Percentiles rank a stretch among this genome's conserved stretches.
These are phyloP conservation scores for Diaporthe australafricana DNA, from an alignment of 2,329 filamentous ascomycete genomes.

Conservation along the genomic window DNA sequence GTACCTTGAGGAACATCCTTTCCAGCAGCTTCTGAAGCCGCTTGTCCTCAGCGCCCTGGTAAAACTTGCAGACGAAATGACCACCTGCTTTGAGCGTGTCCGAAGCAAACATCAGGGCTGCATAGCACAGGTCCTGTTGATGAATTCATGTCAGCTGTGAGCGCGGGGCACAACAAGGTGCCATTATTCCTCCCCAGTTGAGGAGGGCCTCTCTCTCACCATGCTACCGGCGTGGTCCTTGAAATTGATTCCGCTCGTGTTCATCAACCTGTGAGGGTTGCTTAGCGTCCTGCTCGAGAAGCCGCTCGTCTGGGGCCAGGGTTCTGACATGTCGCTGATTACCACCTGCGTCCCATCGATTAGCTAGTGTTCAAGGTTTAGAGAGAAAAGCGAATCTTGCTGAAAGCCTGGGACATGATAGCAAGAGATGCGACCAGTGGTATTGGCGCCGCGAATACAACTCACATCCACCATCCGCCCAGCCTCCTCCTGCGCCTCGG, in stretches of 20 bases:
- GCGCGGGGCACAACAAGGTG: background rate
- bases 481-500: constrained; percentile 50
- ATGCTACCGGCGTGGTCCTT: constrained; percentile 94
- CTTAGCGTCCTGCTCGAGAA: constrained; percentile 90
- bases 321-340: constrained; percentile 98
- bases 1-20: constrained; percentile 81
- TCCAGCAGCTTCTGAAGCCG: constrained; percentile 79
- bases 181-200: background rate
- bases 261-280: constrained; percentile 99
- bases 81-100: constrained; percentile 86
- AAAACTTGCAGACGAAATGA: constrained; percentile 97
- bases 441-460: constrained; percentile 31
- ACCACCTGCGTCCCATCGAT: constrained; percentile 70
- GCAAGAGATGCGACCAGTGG: background rate
- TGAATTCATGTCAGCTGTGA: background rate
- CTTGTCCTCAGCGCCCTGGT: constrained; percentile 90
- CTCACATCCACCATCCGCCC: constrained; percentile 79
- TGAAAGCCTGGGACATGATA: background rate
- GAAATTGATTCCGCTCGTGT: constrained; percentile 89
- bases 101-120: constrained; percentile 86
- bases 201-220: constrained; percentile 69
- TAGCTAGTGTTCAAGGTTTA: background rate
- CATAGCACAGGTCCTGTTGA: constrained; percentile 84
- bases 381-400: background rate
- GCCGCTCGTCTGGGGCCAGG: constrained; percentile 85